Evolutionary conservation across 140 eudicot genomes (phyloP).

Genomic region (Eryngium alpinum): DNA sequence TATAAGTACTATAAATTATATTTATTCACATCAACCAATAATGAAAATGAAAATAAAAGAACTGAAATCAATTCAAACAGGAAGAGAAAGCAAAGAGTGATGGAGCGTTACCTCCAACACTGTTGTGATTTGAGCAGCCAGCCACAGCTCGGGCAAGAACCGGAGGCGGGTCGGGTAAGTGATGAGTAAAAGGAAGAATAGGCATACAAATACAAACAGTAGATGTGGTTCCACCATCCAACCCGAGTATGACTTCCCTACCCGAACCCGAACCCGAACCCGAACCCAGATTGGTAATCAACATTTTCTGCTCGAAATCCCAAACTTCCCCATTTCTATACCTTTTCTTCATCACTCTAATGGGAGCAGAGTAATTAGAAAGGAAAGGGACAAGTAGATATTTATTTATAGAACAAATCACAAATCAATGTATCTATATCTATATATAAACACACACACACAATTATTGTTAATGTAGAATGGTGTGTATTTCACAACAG

Average conservation of each 20-base stretch:
- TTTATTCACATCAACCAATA: not conserved
- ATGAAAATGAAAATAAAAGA: no score
- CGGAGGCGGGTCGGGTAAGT: slow-evolving; percentile 55
- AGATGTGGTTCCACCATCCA: slow-evolving; percentile 81
- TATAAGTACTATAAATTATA: no score
- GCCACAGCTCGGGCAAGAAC: slow-evolving; percentile 74
- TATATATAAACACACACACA: not conserved
- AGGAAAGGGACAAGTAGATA: not conserved
- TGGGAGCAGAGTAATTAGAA: not conserved
- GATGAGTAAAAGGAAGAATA: slow-evolving; percentile 28
- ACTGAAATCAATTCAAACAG: no score
- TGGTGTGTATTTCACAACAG: not conserved
- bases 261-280: slow-evolving; percentile 25
- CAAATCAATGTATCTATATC: not conserved
- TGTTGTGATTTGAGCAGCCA: slow-evolving; percentile 92
- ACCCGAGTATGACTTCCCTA: slow-evolving; percentile 56
- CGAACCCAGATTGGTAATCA: slow-evolving; percentile 8
- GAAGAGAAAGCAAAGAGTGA: no score
- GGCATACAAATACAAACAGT: slow-evolving; percentile 77
- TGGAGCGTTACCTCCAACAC: slow-evolving; percentile 93
- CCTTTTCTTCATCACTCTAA: slow-evolving; percentile 38
- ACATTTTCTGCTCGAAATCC: slow-evolving; percentile 53
- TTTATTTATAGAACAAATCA: not conserved
- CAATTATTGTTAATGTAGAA: not conserved
- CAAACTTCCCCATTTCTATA: slow-evolving; percentile 58